Evolutionary conservation across 805 yeast genomes (phyloP), one percentile per base, ranked within the genome.

Genomic region (Saccharomycopsis fermentans): DNA sequence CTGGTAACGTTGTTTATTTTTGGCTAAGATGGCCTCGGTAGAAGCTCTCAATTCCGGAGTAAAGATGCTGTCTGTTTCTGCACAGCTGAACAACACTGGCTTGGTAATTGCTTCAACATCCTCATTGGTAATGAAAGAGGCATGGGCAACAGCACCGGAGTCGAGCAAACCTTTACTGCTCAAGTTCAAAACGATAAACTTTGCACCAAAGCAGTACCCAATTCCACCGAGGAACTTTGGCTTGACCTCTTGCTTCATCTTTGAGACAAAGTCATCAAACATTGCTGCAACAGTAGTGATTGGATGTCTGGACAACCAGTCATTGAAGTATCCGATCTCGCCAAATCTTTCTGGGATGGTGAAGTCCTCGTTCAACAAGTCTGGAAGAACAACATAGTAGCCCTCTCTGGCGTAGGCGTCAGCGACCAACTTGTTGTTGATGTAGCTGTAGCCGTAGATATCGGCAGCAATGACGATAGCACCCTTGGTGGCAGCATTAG

Each of bases 201-300:
- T 86, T 47, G 89, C 96, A 68, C 97, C 97, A 63, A 76, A 90
- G 73, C 97, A 90, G 74, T 89, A 83, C 26, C 97, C 96, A 59
- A 85, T 72, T 50, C 79, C 83, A 24, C 84, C 62, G 63, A 75
- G 69, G n/a, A 17, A 52, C 55, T 51, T 47, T 17, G 81, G 80
- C n/a, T 71, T 71, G 57, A 70, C 68, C 58, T 77, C 79, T 29
- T 68, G 65, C 60, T 73, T 78, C 58, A 86, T 70, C 8, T 66
- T 67, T 1, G 68, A 65, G 60, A 85, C 66, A 64, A 79, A 86
- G 4, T 69, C 70, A 39, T 77, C 77, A 50, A 81, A 78, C 50
- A 82, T 68, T 17, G 80, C 80, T 37, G 65, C 65, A 17, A 83
- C 78, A 36, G 71, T 68, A n/a, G 76, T 82, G 48, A 66, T 68